Percentiles rank a stretch among this genome's conserved stretches.
Conservation (phyloP, 73 alveolate genomes). For the Stentor coeruleus region DNA sequence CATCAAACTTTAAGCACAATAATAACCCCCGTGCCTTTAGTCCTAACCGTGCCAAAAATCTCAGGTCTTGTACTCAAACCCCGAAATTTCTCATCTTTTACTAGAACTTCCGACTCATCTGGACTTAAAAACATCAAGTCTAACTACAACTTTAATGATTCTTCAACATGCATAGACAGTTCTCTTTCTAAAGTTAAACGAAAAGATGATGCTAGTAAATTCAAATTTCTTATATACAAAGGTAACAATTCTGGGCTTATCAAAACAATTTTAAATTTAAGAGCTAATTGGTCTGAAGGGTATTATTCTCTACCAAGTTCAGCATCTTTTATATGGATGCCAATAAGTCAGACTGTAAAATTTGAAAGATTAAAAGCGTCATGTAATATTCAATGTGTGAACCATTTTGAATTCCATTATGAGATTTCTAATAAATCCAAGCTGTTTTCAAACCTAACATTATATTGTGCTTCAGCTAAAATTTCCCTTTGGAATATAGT, state of each 20-base stretch:
- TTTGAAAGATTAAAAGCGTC: conserved; percentile 54
- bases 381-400: conserved; percentile 51
- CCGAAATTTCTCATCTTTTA: background rate
- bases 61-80: background rate
- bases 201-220: background rate
- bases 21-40: no score
- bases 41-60: no score
- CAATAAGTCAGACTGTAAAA: conserved; percentile 63
- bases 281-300: conserved; percentile 3
- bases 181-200: background rate
- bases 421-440: conserved; percentile 79
- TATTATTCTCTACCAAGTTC: background rate
- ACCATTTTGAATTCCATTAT: conserved; percentile 94
- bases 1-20: no score
- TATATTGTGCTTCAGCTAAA: conserved; percentile 22
- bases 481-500: conserved; percentile 25
- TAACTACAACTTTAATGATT: background rate
- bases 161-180: background rate
- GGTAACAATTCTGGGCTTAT: conserved; percentile 7
- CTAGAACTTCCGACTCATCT: background rate
- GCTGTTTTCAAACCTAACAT: conserved; percentile 69
- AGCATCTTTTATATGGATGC: conserved; percentile 78
- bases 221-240: background rate
- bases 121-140: background rate
- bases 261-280: background rate